Percentiles rank a stretch among this genome's conserved stretches.
Evolutionary conservation across 768 basidiomycete genomes (phyloP).

Genomic region (Mycena venus): DNA sequence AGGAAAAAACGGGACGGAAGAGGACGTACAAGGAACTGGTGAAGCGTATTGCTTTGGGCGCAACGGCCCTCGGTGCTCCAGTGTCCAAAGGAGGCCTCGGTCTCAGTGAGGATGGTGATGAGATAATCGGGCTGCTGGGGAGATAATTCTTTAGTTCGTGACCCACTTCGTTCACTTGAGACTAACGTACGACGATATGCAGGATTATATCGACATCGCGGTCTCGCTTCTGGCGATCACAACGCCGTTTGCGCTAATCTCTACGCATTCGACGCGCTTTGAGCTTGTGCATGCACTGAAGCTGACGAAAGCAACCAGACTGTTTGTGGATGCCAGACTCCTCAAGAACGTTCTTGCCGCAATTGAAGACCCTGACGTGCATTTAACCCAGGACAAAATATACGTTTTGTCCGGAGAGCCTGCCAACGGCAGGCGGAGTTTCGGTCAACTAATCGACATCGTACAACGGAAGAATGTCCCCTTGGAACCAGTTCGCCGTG

Average conservation of each 20-base stretch:
- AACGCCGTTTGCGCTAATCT: constrained; percentile 67
- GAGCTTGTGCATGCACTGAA: constrained; percentile 67
- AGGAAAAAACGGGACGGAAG: constrained; percentile 62
- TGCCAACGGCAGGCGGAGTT: constrained; percentile 54
- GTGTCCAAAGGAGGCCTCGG: constrained; percentile 67
- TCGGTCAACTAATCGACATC: constrained; percentile 58
- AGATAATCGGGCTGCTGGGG: constrained; percentile 79
- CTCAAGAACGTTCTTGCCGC: constrained; percentile 43
- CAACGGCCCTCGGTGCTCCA: constrained; percentile 63
- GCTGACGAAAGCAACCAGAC: constrained; percentile 60
- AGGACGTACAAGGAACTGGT: constrained; percentile 63
- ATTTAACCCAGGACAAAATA: constrained; percentile 57
- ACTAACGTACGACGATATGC: background rate
- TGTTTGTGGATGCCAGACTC: constrained; percentile 66
- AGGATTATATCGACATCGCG: constrained; percentile 70
- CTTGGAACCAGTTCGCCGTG: constrained; percentile 58
- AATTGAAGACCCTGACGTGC: constrained; percentile 43
- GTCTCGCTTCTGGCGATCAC: constrained; percentile 63
- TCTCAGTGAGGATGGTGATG: constrained; percentile 58
- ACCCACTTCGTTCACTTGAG: background rate
- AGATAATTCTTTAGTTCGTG: constrained; percentile 75
- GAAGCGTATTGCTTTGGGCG: constrained; percentile 63
- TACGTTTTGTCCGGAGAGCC: constrained; percentile 61
- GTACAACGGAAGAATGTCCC: constrained; percentile 54
- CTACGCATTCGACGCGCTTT: constrained; percentile 66